A percentile compares a stretch with the other conserved stretches of the same genome.
Evolutionary conservation across 75 land plant species (phyloP).

Genomic region (Picea glauca): DNA sequence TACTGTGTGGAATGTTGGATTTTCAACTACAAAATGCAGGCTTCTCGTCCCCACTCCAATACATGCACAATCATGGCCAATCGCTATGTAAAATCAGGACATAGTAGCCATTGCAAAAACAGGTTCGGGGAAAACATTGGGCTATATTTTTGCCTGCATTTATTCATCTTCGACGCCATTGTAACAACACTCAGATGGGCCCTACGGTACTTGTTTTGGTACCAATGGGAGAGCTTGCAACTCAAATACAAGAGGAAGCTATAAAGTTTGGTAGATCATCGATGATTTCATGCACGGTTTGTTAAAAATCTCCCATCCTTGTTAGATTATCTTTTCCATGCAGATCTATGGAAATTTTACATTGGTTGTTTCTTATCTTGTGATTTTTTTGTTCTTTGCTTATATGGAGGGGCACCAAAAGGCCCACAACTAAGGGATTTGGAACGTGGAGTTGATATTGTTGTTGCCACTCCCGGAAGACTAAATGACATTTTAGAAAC

Average conservation of each 20-base stretch:
- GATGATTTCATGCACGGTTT: conserved; percentile 57
- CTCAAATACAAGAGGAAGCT: conserved; percentile 66
- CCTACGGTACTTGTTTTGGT: conserved; percentile 73
- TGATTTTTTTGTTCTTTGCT: too few species aligned
- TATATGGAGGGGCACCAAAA: too few species aligned
- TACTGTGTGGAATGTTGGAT: conserved; percentile 13
- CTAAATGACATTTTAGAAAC: too few species aligned
- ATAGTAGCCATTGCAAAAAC: conserved; percentile 77
- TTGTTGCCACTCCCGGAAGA: too few species aligned
- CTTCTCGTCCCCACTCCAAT: conserved; percentile 72
- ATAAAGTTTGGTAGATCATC: conserved; percentile 71
- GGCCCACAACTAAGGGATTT: too few species aligned
- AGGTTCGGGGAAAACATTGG: conserved; percentile 85
- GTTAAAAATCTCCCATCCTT: too few species aligned
- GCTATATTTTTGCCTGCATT: conserved; percentile 68
- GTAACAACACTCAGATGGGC: conserved; percentile 43
- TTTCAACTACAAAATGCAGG: conserved; percentile 64
- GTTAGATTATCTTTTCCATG: too few species aligned
- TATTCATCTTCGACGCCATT: conserved; percentile 41
- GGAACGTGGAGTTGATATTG: too few species aligned
- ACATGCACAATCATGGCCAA: conserved; percentile 85
- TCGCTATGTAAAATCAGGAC: conserved; percentile 58
- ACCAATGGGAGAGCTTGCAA: conserved; percentile 78
- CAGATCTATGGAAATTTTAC: too few species aligned
- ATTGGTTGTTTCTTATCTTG: too few species aligned